phyloP scores from a whole-genome alignment of 1,284 basidiomycete species.

The Boletus hoseneyae region DNA sequence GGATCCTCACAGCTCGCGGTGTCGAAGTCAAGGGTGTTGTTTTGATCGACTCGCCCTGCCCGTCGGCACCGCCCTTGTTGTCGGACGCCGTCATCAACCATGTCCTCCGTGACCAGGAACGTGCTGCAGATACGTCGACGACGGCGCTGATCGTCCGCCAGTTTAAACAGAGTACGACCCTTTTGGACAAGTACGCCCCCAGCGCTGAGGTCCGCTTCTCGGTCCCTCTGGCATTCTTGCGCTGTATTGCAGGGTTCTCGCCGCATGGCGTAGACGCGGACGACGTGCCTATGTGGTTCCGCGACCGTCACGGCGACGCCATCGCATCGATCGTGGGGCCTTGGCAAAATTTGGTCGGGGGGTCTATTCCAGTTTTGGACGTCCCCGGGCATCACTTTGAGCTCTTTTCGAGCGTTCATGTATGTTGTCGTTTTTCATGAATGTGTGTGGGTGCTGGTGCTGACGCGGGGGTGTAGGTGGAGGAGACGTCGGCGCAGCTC shows the following conservation, averaged over 20 bases:
- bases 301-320: constrained; percentile 38
- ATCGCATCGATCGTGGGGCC: constrained; percentile 33
- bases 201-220: background rate
- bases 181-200: constrained; percentile 42
- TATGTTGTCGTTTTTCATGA: constrained; percentile 32
- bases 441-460: too few relatives aligned
- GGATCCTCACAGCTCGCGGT: constrained; percentile 44
- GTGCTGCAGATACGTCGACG: constrained; percentile 14
- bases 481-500: constrained; percentile 26
- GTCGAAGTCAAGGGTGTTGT: constrained; percentile 52
- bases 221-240: constrained; percentile 43
- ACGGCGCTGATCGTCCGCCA: constrained; percentile 32
- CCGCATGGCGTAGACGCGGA: constrained; percentile 28
- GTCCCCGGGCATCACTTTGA: constrained; percentile 68
- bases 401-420: constrained; percentile 51
- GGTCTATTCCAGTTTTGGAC: constrained; percentile 43
- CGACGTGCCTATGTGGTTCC: constrained; percentile 45
- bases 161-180: constrained; percentile 40
- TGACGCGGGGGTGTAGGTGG: constrained; percentile 12
- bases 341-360: constrained; percentile 48
- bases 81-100: constrained; percentile 46
- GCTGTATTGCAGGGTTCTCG: constrained; percentile 42
- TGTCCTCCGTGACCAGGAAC: constrained; percentile 15
- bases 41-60: constrained; percentile 64
- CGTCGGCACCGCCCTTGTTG: constrained; percentile 46